A percentile compares a stretch with the other conserved stretches of the same genome.
These are phyloP conservation scores for Naganishia sp. DNA, from an alignment of 1,284 basidiomycete genomes.

Conservation along the genomic window DNA sequence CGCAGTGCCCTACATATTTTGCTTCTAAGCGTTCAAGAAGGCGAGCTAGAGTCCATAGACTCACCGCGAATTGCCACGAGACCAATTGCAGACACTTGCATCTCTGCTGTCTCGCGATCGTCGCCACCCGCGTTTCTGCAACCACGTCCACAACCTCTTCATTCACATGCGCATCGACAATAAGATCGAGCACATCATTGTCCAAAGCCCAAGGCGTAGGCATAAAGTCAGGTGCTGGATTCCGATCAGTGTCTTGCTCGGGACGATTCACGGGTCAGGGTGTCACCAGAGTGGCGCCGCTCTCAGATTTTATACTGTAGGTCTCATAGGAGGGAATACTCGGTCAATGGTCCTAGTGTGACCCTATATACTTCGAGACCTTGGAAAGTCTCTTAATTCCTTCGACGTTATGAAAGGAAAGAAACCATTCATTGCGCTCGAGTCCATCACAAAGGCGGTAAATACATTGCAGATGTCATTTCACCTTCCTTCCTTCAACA, in stretches of 20 bases:
- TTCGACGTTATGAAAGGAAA: too few relatives aligned
- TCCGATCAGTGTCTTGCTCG: not conserved
- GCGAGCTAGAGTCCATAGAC: not conserved
- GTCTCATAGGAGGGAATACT: too few relatives aligned
- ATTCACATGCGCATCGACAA: not conserved
- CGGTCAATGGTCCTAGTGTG: too few relatives aligned
- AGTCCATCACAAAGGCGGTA: too few relatives aligned
- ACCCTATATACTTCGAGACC: too few relatives aligned
- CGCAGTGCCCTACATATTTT: not conserved
- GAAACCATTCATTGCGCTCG: too few relatives aligned
- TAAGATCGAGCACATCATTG: constrained; percentile 11
- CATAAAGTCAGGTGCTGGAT: not conserved
- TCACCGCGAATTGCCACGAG: constrained; percentile 13
- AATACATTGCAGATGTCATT: too few relatives aligned
- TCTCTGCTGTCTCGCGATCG: not conserved
- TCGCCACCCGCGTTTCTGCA: constrained; percentile 3
- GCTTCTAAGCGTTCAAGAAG: too few relatives aligned
- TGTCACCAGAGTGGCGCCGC: too few relatives aligned
- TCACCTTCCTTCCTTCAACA: too few relatives aligned
- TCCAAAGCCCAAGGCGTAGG: not conserved
- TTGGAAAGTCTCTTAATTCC: too few relatives aligned
- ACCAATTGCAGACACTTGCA: not conserved
- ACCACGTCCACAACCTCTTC: not conserved
- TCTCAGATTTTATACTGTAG: not conserved
- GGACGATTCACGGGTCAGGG: not conserved